Percentiles rank a stretch among this genome's conserved stretches.
phyloP scores from a whole-genome alignment of 2,329 filamentous ascomycete genomes.

The Epicoccum sorghinum region DNA sequence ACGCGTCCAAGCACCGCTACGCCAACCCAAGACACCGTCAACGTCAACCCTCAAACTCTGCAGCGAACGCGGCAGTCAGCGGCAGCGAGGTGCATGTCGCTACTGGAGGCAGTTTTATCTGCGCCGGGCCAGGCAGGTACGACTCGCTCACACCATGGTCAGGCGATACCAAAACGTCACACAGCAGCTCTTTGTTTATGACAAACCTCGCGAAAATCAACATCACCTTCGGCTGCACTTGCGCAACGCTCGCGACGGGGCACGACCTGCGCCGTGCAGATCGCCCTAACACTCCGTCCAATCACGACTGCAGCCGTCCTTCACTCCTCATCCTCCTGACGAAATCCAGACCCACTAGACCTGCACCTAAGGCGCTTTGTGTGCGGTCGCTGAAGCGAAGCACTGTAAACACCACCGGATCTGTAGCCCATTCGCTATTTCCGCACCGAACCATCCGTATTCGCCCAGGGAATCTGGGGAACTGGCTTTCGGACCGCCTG shows the following conservation, averaged over 20 bases:
- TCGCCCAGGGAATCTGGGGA: constrained; percentile 13
- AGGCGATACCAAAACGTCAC: constrained; percentile 15
- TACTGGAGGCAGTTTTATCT: constrained; percentile 3
- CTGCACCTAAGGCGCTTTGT: constrained; percentile 8
- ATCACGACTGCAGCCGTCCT: constrained; percentile 5
- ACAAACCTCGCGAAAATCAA: constrained; percentile 3
- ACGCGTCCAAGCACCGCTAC: constrained; percentile 1
- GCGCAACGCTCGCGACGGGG: constrained; percentile 8
- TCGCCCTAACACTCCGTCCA: constrained; percentile 6
- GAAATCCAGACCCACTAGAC: constrained; percentile 7
- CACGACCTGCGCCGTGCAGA: constrained; percentile 11
- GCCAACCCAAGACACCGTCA: neutral
- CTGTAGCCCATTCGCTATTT: constrained; percentile 1
- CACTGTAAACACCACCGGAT: constrained; percentile 10
- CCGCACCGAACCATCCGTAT: constrained; percentile 12
- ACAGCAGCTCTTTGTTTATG: constrained; percentile 15
- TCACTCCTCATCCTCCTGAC: constrained; percentile 2
- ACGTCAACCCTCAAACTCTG: neutral
- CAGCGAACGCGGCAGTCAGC: constrained; percentile 6
- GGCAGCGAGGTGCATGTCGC: constrained; percentile 11
- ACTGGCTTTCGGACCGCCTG: constrained; percentile 15
- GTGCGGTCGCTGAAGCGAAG: neutral
- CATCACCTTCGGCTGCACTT: constrained; percentile 8
- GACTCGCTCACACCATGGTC: constrained; percentile 13
- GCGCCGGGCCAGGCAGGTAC: neutral